Percentiles rank a stretch among this genome's conserved stretches.
phyloP scores from a whole-genome alignment of 441 rosid genomes.

The Lagerstroemia fauriei region DNA sequence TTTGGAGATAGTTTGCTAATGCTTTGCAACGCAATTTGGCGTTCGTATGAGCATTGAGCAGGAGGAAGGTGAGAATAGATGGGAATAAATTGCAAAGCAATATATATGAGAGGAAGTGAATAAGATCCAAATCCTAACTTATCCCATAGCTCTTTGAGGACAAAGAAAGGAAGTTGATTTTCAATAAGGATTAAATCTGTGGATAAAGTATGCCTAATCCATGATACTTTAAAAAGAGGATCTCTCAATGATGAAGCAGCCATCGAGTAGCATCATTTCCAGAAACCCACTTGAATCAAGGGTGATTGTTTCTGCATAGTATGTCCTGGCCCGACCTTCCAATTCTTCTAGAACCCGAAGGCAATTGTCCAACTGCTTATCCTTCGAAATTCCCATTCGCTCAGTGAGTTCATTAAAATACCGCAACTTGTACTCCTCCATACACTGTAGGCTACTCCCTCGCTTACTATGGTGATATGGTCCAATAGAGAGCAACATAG shows the following conservation, averaged over 20 bases:
- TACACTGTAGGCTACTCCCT: neutral
- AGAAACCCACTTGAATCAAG: neutral
- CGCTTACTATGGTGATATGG: neutral
- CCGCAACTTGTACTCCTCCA: slow-evolving; percentile 10
- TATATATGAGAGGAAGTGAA: neutral
- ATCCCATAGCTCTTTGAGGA: slow-evolving; percentile 7
- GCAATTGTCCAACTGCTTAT: slow-evolving; percentile 9
- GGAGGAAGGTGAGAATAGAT: neutral
- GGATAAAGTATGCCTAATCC: neutral
- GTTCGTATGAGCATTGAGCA: too few relatives aligned
- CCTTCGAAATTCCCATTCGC: neutral
- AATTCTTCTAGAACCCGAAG: neutral
- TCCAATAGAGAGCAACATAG: neutral
- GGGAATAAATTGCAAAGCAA: neutral
- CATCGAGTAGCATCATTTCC: slow-evolving; percentile 28
- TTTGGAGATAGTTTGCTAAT: neutral
- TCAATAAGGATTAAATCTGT: slow-evolving; percentile 26
- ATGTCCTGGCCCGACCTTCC: slow-evolving; percentile 21
- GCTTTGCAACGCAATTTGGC: too few relatives aligned
- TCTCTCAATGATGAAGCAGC: slow-evolving; percentile 17
- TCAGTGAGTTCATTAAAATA: neutral
- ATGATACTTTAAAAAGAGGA: neutral
- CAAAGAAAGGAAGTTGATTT: slow-evolving; percentile 35
- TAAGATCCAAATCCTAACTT: neutral
- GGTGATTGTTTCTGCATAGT: slow-evolving; percentile 19